Evolutionary conservation across 2,329 filamentous ascomycete species (phyloP).

Genomic region (Aspergillus novofumigatus): DNA sequence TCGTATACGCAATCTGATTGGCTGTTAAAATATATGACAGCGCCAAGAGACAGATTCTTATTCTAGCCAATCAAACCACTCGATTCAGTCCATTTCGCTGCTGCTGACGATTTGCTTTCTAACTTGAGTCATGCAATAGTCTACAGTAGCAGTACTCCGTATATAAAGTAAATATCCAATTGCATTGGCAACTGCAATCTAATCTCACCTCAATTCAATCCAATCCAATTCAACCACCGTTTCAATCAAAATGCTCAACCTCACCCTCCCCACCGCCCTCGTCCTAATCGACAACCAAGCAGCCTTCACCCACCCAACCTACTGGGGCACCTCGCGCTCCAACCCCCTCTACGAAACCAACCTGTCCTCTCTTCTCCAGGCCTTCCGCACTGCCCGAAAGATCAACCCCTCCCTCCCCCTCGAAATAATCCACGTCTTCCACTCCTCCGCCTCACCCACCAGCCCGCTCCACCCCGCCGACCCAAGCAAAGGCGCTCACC

Average conservation of each 20-base stretch:
- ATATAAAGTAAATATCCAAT: too few relatives aligned
- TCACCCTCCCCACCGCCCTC: constrained; percentile 35
- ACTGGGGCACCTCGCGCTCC: constrained; percentile 42
- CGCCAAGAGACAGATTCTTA: neutral
- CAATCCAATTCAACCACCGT: too few relatives aligned
- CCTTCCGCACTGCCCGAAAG: constrained; percentile 29
- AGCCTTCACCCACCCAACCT: constrained; percentile 37
- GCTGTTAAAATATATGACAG: neutral
- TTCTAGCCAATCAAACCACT: neutral
- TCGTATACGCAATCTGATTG: neutral
- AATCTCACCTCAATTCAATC: neutral
- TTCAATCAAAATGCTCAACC: constrained; percentile 13
- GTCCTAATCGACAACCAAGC: constrained; percentile 48
- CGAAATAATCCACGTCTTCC: constrained; percentile 45
- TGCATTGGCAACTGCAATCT: neutral
- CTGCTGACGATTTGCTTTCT: neutral
- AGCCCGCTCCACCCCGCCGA: constrained; percentile 37
- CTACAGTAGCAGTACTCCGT: too few relatives aligned
- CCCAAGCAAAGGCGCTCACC: constrained; percentile 22
- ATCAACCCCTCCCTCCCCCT: constrained; percentile 10
- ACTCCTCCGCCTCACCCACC: constrained; percentile 35
- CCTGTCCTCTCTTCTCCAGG: constrained; percentile 34
- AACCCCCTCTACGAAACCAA: constrained; percentile 45
- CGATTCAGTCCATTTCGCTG: neutral
- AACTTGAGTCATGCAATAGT: too few relatives aligned